Conservation (phyloP, 768 basidiomycete species). For the Pholiota microspora region DNA sequence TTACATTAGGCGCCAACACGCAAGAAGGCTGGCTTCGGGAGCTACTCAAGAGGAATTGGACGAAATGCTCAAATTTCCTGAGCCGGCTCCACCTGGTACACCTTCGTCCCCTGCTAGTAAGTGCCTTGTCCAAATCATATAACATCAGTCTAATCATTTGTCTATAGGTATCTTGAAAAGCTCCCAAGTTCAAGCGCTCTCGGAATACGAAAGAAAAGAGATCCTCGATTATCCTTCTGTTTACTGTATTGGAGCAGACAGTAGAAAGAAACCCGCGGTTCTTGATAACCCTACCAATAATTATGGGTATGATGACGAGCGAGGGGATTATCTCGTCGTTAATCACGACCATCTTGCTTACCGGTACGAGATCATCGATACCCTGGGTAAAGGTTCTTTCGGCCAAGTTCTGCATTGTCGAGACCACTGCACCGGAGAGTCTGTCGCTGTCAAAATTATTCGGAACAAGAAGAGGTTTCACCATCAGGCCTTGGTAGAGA, state of each 20-base stretch:
- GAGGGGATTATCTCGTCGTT: slow-evolving; percentile 93
- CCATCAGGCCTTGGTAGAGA: slow-evolving; percentile 97
- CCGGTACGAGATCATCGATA: slow-evolving; percentile 92
- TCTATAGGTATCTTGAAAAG: slow-evolving; percentile 62
- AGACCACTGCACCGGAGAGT: slow-evolving; percentile 91
- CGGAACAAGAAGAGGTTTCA: slow-evolving; percentile 99
- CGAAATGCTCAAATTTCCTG: slow-evolving; percentile 88
- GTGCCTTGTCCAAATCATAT: slow-evolving; percentile 22
- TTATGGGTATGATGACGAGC: slow-evolving; percentile 95
- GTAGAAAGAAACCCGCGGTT: slow-evolving; percentile 81
- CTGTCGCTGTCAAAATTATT: slow-evolving; percentile 99
- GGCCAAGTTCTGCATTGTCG: slow-evolving; percentile 96
- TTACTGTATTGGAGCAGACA: slow-evolving; percentile 77
- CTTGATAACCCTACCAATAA: slow-evolving; percentile 78
- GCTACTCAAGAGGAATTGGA: slow-evolving; percentile 87
- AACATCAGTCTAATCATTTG: not conserved
- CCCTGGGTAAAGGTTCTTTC: slow-evolving; percentile 97
- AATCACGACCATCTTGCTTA: slow-evolving; percentile 91
- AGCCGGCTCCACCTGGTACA: slow-evolving; percentile 71
- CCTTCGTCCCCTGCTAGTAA: slow-evolving; percentile 71
- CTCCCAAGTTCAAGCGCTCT: slow-evolving; percentile 67
- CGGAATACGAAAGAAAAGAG: slow-evolving; percentile 88
- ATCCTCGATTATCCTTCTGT: slow-evolving; percentile 83
- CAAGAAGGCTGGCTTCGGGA: slow-evolving; percentile 81
- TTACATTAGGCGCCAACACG: slow-evolving; percentile 87